Conservation (phyloP, 768 basidiomycete genomes). For the Tubosaeta sp. region DNA sequence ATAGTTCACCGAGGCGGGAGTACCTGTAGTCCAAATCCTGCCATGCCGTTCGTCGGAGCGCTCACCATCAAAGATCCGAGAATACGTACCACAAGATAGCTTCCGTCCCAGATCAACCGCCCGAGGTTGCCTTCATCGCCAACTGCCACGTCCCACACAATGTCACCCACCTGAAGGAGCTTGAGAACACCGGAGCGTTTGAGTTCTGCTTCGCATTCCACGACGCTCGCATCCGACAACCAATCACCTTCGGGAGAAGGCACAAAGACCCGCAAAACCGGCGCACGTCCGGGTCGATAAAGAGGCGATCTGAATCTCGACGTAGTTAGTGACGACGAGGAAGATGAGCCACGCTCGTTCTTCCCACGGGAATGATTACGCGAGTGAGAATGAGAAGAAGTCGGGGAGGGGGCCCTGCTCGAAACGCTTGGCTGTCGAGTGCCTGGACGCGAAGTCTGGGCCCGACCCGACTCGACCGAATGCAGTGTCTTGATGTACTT, state of each 20-base stretch:
- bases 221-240: conserved; percentile 75
- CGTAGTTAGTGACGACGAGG: conserved; percentile 13
- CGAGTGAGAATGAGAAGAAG: conserved; percentile 35
- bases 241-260: conserved; percentile 85
- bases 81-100: conserved; percentile 71
- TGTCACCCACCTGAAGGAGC: conserved; percentile 69
- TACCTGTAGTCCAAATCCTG: conserved; percentile 87
- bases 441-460: conserved; percentile 7
- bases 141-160: conserved; percentile 84
- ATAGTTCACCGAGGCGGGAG: conserved; percentile 69
- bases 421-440: conserved; percentile 39
- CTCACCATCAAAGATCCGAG: neutral
- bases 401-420: conserved; percentile 67
- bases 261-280: conserved; percentile 75
- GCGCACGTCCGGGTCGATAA: conserved; percentile 66
- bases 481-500: conserved; percentile 16
- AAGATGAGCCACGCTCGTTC: conserved; percentile 17
- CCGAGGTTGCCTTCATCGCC: conserved; percentile 84
- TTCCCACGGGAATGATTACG: conserved; percentile 40
- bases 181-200: conserved; percentile 46
- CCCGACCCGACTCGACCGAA: conserved; percentile 20
- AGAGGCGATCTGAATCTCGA: conserved; percentile 64
- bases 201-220: conserved; percentile 81
- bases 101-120: conserved; percentile 85
- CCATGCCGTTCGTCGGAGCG: neutral